Evolutionary conservation across 345 rosid species (phyloP), one percentile per base, ranked within the genome.

Genomic region (Camelina neglecta): DNA sequence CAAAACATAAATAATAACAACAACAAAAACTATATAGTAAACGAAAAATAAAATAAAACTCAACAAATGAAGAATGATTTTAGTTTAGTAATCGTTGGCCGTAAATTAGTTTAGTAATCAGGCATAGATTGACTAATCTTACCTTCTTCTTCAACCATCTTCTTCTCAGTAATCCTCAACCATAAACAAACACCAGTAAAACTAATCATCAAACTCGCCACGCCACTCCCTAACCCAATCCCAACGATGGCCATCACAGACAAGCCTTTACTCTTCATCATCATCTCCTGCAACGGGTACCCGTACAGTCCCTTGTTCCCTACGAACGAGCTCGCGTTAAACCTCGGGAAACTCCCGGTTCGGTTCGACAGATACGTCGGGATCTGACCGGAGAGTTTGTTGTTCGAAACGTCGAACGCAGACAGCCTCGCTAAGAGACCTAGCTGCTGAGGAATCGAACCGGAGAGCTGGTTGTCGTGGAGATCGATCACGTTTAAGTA

Each of bases 401-500:
- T 95, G 35, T 82, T 82, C 53, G 97, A 92, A 5, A 95, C 99
- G 69, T 95, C 97, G 11, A 95, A 92, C 59, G 91, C 81, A 0
- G 99, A 90, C 7, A 92, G 70, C 35, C 97, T 86, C 18, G 82
- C 86, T 7, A 92, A 71, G 5, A 87, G 85, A 2, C 99, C 99
- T 51, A 95, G 76, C 66, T 90, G 88, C 63, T 84, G 91, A 8
- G 93, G 96, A 48, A 94, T 92, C 69, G 80, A 93, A 10, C 97
- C 99, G 1, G 90, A 66, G 8, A 95, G 88, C 6, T 84, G 63
- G 82, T 95, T 95, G 36, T 85, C 86, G 35, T 95, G 99, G 29
- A 95, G 88, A 81, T 95, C 97, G 79, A 95, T 95, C 41, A 95
- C 88, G 84, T 95, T 95, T 11, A 95, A 72, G 78, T 95, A 95